phyloP scores from a whole-genome alignment of 495 filamentous ascomycete species.

The Penicillium maclennaniae region DNA sequence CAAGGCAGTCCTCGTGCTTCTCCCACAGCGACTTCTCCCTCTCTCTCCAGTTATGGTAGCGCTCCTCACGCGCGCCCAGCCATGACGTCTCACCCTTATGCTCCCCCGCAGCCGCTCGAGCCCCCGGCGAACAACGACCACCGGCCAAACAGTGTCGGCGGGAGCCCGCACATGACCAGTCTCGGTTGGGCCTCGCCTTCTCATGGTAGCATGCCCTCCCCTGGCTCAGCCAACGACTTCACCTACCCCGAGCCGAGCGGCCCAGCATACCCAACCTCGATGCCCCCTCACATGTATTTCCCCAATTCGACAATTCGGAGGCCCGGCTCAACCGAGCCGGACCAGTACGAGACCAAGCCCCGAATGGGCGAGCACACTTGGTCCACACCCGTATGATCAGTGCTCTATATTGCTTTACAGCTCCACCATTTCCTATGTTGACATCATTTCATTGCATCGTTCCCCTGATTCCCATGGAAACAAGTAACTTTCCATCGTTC shows the following conservation, averaged over 20 bases:
- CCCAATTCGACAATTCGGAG: constrained; percentile 60
- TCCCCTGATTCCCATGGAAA: constrained; percentile 28
- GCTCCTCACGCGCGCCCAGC: constrained; percentile 56
- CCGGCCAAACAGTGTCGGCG: constrained; percentile 59
- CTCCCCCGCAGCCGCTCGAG: constrained; percentile 81
- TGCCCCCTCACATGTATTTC: constrained; percentile 64
- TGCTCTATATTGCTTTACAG: constrained; percentile 4
- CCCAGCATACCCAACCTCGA: constrained; percentile 48
- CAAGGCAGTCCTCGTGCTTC: constrained; percentile 70
- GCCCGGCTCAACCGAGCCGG: constrained; percentile 67
- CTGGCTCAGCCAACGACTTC: constrained; percentile 61
- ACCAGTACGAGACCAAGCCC: constrained; percentile 61
- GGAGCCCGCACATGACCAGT: constrained; percentile 70
- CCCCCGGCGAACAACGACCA: constrained; percentile 78
- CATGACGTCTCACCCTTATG: constrained; percentile 84
- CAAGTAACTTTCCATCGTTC: constrained; percentile 16
- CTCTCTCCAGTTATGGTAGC: constrained; percentile 54
- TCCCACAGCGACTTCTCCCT: constrained; percentile 58
- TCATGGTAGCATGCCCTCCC: constrained; percentile 59
- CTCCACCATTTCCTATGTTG: constrained; percentile 19
- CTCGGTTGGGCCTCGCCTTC: constrained; percentile 72
- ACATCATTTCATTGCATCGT: constrained; percentile 21
- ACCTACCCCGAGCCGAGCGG: constrained; percentile 67
- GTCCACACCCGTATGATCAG: constrained; percentile 39
- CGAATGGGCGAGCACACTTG: constrained; percentile 39